phyloP scores from a whole-genome alignment of 768 basidiomycete species.

The Rhizopogon rudus region DNA sequence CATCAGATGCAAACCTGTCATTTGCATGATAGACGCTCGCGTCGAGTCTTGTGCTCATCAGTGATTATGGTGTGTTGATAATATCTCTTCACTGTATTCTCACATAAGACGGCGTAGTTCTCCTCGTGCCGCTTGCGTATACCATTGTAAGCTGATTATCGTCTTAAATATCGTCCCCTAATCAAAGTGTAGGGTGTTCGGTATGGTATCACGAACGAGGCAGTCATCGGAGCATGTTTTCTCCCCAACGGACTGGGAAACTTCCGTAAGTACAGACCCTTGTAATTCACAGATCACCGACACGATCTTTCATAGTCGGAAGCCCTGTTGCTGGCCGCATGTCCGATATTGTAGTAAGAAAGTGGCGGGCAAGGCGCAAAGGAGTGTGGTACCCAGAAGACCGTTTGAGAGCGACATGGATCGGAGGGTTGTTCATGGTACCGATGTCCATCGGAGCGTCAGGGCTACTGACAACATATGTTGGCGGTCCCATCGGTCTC shows the following conservation, averaged over 20 bases:
- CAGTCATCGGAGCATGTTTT: constrained; percentile 18
- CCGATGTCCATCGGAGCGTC: constrained; percentile 44
- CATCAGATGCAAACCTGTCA: neutral
- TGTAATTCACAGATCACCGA: neutral
- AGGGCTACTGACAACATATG: constrained; percentile 43
- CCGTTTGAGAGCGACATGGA: constrained; percentile 34
- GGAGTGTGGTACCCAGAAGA: constrained; percentile 62
- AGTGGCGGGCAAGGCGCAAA: constrained; percentile 39
- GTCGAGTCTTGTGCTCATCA: constrained; percentile 19
- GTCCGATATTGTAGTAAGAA: constrained; percentile 46
- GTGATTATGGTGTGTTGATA: constrained; percentile 31
- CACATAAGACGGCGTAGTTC: constrained; percentile 13
- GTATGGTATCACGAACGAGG: constrained; percentile 6
- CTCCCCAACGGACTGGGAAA: constrained; percentile 24
- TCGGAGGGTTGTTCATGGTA: constrained; percentile 28
- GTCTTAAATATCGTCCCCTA: neutral
- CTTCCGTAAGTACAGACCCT: constrained; percentile 36
- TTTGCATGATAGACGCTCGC: constrained; percentile 38
- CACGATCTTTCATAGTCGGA: constrained; percentile 36
- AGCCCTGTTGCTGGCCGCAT: constrained; percentile 51
- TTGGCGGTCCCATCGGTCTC: constrained; percentile 43
- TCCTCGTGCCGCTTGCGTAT: constrained; percentile 59
- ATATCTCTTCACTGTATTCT: neutral
- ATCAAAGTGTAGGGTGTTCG: constrained; percentile 39
- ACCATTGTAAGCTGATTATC: neutral